A percentile compares a stretch with the other conserved stretches of the same genome.
These are phyloP conservation scores for Fusarium odoratissimum DNA, from an alignment of 2,329 filamentous ascomycete genomes.

Conservation along the genomic window DNA sequence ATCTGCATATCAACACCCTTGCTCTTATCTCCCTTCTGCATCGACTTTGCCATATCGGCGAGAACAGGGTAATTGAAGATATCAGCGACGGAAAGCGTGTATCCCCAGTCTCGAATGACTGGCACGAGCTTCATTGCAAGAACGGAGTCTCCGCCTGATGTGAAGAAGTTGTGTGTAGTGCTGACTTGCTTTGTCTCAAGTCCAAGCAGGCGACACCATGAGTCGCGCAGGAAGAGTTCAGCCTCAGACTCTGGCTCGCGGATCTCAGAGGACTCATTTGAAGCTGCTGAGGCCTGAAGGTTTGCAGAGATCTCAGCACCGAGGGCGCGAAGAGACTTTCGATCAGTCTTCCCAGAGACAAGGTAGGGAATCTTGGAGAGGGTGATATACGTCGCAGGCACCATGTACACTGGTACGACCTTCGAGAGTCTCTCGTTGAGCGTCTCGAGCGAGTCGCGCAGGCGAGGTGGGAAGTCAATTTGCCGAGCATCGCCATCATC, in stretches of 20 bases:
- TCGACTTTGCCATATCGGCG: conserved; percentile 55
- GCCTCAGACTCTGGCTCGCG: conserved; percentile 33
- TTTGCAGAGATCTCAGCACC: conserved; percentile 36
- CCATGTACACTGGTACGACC: conserved; percentile 41
- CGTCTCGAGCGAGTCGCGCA: conserved; percentile 29
- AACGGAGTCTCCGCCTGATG: conserved; percentile 62
- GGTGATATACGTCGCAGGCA: conserved; percentile 37
- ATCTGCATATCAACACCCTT: conserved; percentile 41
- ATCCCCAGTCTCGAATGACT: conserved; percentile 51
- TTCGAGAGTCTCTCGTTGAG: conserved; percentile 38
- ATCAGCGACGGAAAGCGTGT: conserved; percentile 58
- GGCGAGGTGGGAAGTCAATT: conserved; percentile 36
- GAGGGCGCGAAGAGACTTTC: conserved; percentile 37
- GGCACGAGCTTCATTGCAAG: conserved; percentile 62
- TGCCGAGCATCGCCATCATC: conserved; percentile 29
- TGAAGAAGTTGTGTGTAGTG: conserved; percentile 58
- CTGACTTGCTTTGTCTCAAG: conserved; percentile 49
- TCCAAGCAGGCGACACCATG: conserved; percentile 53
- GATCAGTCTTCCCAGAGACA: conserved; percentile 43
- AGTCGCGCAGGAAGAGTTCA: conserved; percentile 46
- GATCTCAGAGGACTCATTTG: conserved; percentile 5
- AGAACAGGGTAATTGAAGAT: conserved; percentile 59
- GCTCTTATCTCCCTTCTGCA: conserved; percentile 41
- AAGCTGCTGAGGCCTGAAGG: conserved; percentile 27
- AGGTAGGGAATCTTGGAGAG: conserved; percentile 42